These are phyloP conservation scores for Bocquillonia castaneifolia DNA, from an alignment of 441 rosid genomes.

Conservation along the genomic window DNA sequence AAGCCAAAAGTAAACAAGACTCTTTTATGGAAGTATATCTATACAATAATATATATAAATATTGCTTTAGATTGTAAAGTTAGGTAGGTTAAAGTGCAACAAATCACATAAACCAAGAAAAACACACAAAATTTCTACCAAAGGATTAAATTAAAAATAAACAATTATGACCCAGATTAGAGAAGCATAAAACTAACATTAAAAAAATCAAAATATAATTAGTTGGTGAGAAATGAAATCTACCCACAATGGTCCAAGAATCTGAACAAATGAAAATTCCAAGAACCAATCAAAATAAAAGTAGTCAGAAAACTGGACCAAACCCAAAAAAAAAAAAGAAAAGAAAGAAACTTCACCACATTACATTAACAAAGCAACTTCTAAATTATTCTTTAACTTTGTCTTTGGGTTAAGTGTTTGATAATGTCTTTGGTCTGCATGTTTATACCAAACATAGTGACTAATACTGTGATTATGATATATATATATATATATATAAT, in stretches of 20 bases:
- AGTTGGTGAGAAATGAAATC: slow-evolving; percentile 14
- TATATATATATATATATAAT: too few species aligned
- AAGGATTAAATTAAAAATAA: slow-evolving; percentile 9
- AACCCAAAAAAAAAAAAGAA: background rate
- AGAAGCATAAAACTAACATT: background rate
- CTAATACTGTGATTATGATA: too few species aligned
- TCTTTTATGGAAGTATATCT: slow-evolving; percentile 12
- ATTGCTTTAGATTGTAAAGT: slow-evolving; percentile 27
- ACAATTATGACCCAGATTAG: slow-evolving; percentile 20
- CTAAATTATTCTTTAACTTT: background rate
- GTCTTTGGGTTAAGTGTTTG: background rate
- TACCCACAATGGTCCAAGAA: slow-evolving; percentile 19
- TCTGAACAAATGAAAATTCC: slow-evolving; percentile 26
- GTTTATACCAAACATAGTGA: slow-evolving; percentile 28
- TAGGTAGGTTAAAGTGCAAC: slow-evolving; percentile 36
- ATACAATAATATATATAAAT: slow-evolving; percentile 2
- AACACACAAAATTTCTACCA: slow-evolving; percentile 18
- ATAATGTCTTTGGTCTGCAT: slow-evolving; percentile 7
- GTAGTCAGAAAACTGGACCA: too few species aligned
- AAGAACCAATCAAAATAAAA: slow-evolving; percentile 5
- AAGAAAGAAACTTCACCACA: slow-evolving; percentile 25
- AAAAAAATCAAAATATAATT: background rate
- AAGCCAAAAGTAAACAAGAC: slow-evolving; percentile 18
- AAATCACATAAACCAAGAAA: slow-evolving; percentile 22
- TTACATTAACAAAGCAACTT: slow-evolving; percentile 16